Evolutionary conservation across 2,329 filamentous ascomycete genomes (phyloP).

Genomic region (Xylaria sp.): DNA sequence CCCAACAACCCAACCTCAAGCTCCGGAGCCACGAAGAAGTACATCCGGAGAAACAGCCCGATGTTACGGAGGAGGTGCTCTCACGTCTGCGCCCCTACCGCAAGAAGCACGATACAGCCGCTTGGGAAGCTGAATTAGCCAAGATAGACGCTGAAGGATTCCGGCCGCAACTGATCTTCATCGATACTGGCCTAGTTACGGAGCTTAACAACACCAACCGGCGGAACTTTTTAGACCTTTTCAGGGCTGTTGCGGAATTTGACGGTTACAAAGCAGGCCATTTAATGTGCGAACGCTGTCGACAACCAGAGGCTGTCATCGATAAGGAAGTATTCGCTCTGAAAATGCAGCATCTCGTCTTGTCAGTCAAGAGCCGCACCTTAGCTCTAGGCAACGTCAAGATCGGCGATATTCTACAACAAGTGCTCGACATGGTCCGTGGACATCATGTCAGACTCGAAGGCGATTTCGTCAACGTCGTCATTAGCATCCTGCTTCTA

Average conservation of each 20-base stretch:
- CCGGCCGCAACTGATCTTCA: constrained; percentile 93
- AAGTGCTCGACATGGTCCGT: constrained; percentile 90
- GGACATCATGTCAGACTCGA: constrained; percentile 91
- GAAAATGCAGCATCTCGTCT: constrained; percentile 94
- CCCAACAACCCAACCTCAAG: constrained; percentile 71
- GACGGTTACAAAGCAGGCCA: constrained; percentile 95
- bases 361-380: constrained; percentile 87
- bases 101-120: constrained; percentile 62
- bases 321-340: constrained; percentile 90
- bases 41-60: constrained; percentile 48
- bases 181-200: constrained; percentile 94
- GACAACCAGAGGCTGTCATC: constrained; percentile 88
- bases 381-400: constrained; percentile 93
- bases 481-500: constrained; percentile 89
- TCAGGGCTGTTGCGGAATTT: constrained; percentile 94
- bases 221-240: constrained; percentile 90
- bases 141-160: constrained; percentile 87
- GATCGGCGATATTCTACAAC: constrained; percentile 91
- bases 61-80: constrained; percentile 88
- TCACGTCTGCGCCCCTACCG: constrained; percentile 77
- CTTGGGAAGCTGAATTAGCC: constrained; percentile 76
- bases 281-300: constrained; percentile 94
- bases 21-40: constrained; percentile 47
- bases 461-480: constrained; percentile 97
- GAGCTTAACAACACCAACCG: constrained; percentile 88